Evolutionary conservation across 306 rosid genomes (phyloP).

Genomic region (Pterocarpus santalinus): DNA sequence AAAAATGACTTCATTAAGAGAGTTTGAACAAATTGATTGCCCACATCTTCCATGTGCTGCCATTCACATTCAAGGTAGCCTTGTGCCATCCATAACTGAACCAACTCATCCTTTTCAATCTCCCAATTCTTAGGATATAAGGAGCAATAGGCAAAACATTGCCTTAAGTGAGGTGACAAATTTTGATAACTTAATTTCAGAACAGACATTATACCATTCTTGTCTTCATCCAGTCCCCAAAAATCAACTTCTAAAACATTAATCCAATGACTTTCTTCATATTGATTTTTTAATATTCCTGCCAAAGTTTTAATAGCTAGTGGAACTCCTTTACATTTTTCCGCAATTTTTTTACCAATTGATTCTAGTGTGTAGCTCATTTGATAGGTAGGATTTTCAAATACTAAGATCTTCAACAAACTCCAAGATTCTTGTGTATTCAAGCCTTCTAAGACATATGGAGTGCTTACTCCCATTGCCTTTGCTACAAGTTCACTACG

Average conservation of each 20-base stretch:
- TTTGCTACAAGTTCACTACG: background rate
- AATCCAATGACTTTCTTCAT: too few species aligned
- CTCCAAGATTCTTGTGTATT: background rate
- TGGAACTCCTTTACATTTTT: background rate
- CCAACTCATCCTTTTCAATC: constrained; percentile 12
- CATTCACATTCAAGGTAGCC: constrained; percentile 31
- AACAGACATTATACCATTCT: background rate
- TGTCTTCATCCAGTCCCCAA: too few species aligned
- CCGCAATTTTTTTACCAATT: background rate
- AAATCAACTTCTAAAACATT: too few species aligned
- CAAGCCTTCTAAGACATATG: background rate
- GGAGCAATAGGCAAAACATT: constrained; percentile 5
- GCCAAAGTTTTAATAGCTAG: background rate
- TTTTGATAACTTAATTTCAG: background rate
- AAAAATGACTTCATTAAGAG: constrained; percentile 25
- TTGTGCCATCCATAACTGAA: constrained; percentile 30
- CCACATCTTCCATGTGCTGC: constrained; percentile 18
- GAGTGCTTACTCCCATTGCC: background rate
- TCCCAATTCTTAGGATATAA: background rate
- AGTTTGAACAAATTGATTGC: background rate
- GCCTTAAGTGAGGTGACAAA: background rate
- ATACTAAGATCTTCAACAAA: background rate
- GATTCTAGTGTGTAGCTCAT: background rate
- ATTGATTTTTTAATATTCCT: background rate
- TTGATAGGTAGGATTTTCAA: too few species aligned